Base-by-base conservation (phyloP, 345 rosid genomes). In the Eutrema japonicum region DNA sequence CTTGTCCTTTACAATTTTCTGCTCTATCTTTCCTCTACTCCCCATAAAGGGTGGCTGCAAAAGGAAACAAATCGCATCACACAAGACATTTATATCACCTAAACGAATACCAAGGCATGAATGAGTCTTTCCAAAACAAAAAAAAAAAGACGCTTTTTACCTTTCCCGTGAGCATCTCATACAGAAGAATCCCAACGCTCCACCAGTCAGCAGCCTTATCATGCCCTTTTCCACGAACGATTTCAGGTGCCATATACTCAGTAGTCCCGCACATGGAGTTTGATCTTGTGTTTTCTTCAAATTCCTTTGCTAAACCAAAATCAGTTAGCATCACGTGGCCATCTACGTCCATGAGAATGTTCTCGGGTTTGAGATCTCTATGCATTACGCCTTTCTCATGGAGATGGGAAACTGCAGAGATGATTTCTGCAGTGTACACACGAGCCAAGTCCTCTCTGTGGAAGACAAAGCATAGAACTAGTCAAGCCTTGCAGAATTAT, bases 191-290 rank as follows among this genome's bases (percentile, higher is more conserved):
- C 40, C 98, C 98, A 40, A 88, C 90, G 62, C 98, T 94, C 98
- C 98, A 94, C 97, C 98, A 94, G 60, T 94, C 98, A 6, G 97
- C 95, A 56, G 96, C 88, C 75, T 94, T 94, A 73, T 94, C 86
- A 78, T 91, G 97, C 37, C 97, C 97, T 79, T 82, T 94, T 14
- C 98, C 98, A 8, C 78, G 80, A 68, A 94, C 67, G 50, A 94
- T 89, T 82, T 94, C 98, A 45, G 97, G 96, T 62, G 98, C 77
- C 98, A 91, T 94, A 66, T 94, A 94, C 85, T 94, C 98, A 3
- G 88, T 82, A 9, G 97, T 94, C 72, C 98, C 98, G 48, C 93
- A 87, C 85, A 94, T 73, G 6, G 98, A 94, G 84, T 91, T 91
- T 59, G 98, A 88, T 83, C 96, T 87, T 12, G 82, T 85, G 76